Evolutionary conservation across 2,329 filamentous ascomycete genomes (phyloP).

Genomic region (Diaporthe vaccinii): DNA sequence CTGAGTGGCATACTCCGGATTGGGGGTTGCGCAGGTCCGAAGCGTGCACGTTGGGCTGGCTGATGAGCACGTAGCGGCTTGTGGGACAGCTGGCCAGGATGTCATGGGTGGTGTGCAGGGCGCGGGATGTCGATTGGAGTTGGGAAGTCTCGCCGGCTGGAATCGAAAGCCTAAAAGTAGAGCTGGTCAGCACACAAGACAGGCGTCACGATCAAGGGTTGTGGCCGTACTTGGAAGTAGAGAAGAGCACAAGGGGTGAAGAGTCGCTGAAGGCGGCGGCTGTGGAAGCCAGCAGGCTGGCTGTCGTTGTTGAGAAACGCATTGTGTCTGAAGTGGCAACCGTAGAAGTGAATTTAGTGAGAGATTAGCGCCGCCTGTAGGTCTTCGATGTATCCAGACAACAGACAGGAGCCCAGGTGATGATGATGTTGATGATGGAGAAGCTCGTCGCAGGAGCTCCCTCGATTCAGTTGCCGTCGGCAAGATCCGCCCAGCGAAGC

Average conservation of each 20-base stretch:
- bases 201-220: neutral
- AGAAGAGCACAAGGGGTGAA: conserved; percentile 90
- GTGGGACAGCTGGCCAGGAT: conserved; percentile 79
- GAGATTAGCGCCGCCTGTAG: neutral
- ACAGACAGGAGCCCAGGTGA: conserved; percentile 9
- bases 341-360: neutral
- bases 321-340: conserved; percentile 56
- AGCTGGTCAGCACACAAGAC: conserved; percentile 37
- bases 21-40: conserved; percentile 72
- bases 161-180: conserved; percentile 49
- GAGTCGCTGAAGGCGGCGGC: conserved; percentile 85
- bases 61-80: conserved; percentile 81
- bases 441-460: conserved; percentile 33
- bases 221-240: conserved; percentile 79
- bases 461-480: conserved; percentile 37
- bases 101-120: conserved; percentile 58
- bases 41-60: conserved; percentile 80
- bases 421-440: conserved; percentile 34
- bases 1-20: conserved; percentile 62
- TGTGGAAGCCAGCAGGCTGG: conserved; percentile 68
- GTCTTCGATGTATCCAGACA: neutral
- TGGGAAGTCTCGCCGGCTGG: conserved; percentile 52
- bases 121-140: conserved; percentile 63
- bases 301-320: conserved; percentile 66
- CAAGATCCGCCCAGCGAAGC: conserved; percentile 36